Base-by-base conservation (phyloP, 2,329 filamentous ascomycete genomes). In the Coniochaeta ligniaria region DNA sequence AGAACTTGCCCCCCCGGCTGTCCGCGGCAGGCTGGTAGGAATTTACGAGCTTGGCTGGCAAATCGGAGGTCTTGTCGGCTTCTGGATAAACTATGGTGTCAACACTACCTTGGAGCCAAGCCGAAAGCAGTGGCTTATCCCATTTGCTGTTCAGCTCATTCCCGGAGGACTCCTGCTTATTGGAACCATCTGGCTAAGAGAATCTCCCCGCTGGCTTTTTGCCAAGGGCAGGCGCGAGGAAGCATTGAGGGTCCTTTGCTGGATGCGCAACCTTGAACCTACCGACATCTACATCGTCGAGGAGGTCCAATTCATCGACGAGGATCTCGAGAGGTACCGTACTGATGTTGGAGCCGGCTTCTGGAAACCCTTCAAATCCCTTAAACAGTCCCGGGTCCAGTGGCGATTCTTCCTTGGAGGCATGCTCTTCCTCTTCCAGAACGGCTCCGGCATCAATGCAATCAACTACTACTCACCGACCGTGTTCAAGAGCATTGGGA, bases 341-440 rank as follows among this genome's bases (percentile, higher is more conserved):
- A 70, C 76, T 2, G 80, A 83, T 33, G 83, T 91, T 54, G 89
- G 89, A 9, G 74, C 83, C 17, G 89, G 89, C 3, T 92, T 92
- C 79, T 91, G 86, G 85, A 86, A 87, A 73, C 88, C 88, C 0
- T 90, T 91, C 75, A 76, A 78, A 8, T 78, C 83, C 24, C 77
- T 81, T 61, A 80, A 78, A 66, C 75, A 83, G 65, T 78, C 75
- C 61, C 82, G 81, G 68, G 81, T 90, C 28, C 84, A 84, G 65
- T 91, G 85, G 78, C 84, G 90, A 47, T 86, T 94, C 74, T 83
- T 91, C 71, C 80, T 93, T 12, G 90, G 90, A 55, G 83, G 83
- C 60, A 83, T 90, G 68, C 79, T 94, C 22, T 93, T 93, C 78
- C 76, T 93, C 59, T 92, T 86, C 81, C 90, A 94, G 73, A 94